Percentiles rank a stretch among this genome's conserved stretches.
phyloP scores from a whole-genome alignment of 1,139 yeast species.

The Saccharomyces pastorianus region DNA sequence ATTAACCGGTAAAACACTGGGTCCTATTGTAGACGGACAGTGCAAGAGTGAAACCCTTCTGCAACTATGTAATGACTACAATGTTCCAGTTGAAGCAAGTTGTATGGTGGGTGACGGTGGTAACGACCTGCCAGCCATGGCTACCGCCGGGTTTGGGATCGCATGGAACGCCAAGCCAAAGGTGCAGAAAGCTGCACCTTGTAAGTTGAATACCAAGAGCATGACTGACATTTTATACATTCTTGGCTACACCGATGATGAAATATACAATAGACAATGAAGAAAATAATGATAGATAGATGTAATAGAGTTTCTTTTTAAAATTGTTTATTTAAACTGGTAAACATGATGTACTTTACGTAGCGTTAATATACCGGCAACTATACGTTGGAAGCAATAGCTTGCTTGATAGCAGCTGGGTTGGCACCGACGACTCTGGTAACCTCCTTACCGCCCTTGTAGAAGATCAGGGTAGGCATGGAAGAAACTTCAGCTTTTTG shows the following conservation, averaged over 20 bases:
- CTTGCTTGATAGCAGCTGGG: slow-evolving; percentile 70
- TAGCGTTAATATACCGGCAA: slow-evolving; percentile 4
- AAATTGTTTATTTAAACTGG: neutral
- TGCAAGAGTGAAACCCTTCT: slow-evolving; percentile 68
- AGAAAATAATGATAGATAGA: slow-evolving; percentile 1
- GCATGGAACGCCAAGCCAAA: slow-evolving; percentile 97
- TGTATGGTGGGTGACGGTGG: slow-evolving; percentile 98
- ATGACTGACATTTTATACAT: slow-evolving; percentile 71
- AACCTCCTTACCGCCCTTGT: slow-evolving; percentile 66
- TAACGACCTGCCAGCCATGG: slow-evolving; percentile 91
- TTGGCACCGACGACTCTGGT: slow-evolving; percentile 81
- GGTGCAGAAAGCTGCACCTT: slow-evolving; percentile 77
- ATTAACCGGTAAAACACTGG: slow-evolving; percentile 50
- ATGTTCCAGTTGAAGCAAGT: slow-evolving; percentile 46
- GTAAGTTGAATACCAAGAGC: slow-evolving; percentile 62
- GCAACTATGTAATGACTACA: slow-evolving; percentile 58
- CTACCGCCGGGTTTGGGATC: slow-evolving; percentile 81
- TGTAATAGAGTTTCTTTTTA: neutral
- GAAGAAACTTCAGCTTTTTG: slow-evolving; percentile 66
- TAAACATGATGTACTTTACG: neutral
- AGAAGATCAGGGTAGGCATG: slow-evolving; percentile 83
- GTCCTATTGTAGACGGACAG: slow-evolving; percentile 79
- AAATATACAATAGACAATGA: slow-evolving; percentile 33
- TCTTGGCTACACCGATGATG: slow-evolving; percentile 62
- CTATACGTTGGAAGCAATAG: slow-evolving; percentile 50